A percentile compares a stretch with the other conserved stretches of the same genome.
Evolutionary conservation across 2,329 filamentous ascomycete species (phyloP).

Genomic region (Calonectria multiphialidica): DNA sequence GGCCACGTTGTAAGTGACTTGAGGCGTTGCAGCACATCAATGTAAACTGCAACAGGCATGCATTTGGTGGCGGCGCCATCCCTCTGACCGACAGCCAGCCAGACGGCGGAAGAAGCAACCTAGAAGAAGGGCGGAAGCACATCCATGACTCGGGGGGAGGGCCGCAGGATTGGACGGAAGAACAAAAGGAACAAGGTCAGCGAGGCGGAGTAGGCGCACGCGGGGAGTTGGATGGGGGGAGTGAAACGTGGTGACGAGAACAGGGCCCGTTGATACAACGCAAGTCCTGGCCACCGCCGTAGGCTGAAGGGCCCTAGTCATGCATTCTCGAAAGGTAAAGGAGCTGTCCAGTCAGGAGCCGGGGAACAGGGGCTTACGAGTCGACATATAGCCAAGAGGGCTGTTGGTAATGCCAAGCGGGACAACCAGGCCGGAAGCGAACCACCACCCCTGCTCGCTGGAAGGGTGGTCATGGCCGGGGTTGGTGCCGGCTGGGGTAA

Average conservation of each 20-base stretch:
- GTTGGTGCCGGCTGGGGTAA: conserved; percentile 26
- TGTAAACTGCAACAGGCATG: not conserved
- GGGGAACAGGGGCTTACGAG: conserved; percentile 24
- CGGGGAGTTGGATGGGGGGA: conserved; percentile 25
- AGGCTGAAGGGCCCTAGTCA: conserved; percentile 17
- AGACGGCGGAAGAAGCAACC: conserved; percentile 27
- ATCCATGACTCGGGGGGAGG: conserved; percentile 11
- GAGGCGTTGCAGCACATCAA: not conserved
- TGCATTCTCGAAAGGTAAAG: conserved; percentile 9
- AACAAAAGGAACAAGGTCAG: not conserved
- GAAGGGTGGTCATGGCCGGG: not conserved
- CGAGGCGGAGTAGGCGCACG: not conserved
- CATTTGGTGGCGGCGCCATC: conserved; percentile 33
- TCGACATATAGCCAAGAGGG: not conserved
- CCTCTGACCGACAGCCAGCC: conserved; percentile 25
- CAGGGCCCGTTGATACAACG: conserved; percentile 4
- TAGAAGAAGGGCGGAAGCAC: conserved; percentile 31
- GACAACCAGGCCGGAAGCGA: conserved; percentile 1
- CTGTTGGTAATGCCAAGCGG: conserved; percentile 29
- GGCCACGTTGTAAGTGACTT: conserved; percentile 24
- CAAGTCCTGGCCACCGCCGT: not conserved
- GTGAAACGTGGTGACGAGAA: conserved; percentile 38
- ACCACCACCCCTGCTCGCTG: conserved; percentile 4
- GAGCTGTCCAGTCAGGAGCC: conserved; percentile 25
- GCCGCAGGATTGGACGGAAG: conserved; percentile 17